Percentiles rank a stretch among this genome's conserved stretches.
phyloP scores from a whole-genome alignment of 208 protist genomes.

The Kentomonas sorsogonicus region DNA sequence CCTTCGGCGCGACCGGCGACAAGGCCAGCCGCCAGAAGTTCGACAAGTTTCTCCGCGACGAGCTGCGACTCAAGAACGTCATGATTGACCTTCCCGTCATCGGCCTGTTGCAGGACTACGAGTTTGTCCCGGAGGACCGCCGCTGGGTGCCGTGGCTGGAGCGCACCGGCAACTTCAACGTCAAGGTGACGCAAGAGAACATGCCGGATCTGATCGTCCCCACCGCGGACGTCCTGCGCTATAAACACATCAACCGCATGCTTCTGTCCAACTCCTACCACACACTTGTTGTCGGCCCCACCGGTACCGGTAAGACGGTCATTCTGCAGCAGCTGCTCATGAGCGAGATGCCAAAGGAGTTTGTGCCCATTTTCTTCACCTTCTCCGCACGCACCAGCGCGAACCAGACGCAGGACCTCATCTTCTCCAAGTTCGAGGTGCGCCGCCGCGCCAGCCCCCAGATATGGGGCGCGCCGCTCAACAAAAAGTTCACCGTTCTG shows the following conservation, averaged over 20 bases:
- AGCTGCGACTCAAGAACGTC: conserved; percentile 62
- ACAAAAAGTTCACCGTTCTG: conserved; percentile 96
- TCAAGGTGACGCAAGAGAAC: conserved; percentile 75
- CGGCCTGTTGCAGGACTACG: conserved; percentile 94
- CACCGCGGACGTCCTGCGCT: conserved; percentile 95
- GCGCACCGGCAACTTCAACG: conserved; percentile 76
- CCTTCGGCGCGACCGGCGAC: conserved; percentile 94
- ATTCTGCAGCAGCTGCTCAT: conserved; percentile 93
- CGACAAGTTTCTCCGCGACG: conserved; percentile 90
- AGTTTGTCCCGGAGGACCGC: conserved; percentile 84
- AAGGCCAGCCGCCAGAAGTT: conserved; percentile 87
- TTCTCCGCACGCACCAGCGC: conserved; percentile 97
- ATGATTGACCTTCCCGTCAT: conserved; percentile 83
- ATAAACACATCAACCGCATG: conserved; percentile 93
- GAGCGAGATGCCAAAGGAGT: conserved; percentile 92
- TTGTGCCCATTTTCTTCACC: conserved; percentile 93
- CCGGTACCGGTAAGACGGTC: conserved; percentile 97
- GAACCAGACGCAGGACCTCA: conserved; percentile 96
- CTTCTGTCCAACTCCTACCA: conserved; percentile 89
- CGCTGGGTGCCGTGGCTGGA: conserved; percentile 93
- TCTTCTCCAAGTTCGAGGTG: conserved; percentile 97
- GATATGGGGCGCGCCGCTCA: conserved; percentile 96
- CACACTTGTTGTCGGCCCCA: conserved; percentile 95
- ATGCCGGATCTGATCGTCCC: conserved; percentile 97
- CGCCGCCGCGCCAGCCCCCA: conserved; percentile 91